Evolutionary conservation across 179 eudicot species (phyloP).

Genomic region (Silene coronaria): DNA sequence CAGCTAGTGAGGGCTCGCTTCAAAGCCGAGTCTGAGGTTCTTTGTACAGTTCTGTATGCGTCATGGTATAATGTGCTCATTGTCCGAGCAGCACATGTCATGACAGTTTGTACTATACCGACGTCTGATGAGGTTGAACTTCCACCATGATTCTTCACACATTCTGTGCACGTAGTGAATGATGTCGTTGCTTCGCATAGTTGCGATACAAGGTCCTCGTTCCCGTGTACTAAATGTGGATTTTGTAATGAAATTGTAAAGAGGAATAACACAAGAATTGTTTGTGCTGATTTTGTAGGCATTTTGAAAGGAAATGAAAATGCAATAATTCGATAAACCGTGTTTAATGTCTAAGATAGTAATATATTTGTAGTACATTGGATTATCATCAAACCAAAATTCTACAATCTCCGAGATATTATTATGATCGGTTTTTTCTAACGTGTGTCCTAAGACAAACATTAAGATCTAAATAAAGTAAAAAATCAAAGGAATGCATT

Average conservation of each 20-base stretch:
- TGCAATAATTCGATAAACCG: not conserved
- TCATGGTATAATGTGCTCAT: conserved; percentile 1
- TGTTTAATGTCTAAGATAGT: not conserved
- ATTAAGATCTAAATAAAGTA: no score
- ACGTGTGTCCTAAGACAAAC: no score
- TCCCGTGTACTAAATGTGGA: not conserved
- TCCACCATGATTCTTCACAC: not conserved
- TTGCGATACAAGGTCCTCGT: not conserved
- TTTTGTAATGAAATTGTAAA: not conserved
- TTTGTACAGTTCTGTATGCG: conserved; percentile 1
- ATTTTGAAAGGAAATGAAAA: not conserved
- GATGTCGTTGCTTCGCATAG: conserved; percentile 14
- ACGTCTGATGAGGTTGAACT: conserved; percentile 3
- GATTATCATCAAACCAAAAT: no score
- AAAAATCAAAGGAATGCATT: no score
- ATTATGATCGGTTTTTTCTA: no score
- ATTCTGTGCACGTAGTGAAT: not conserved
- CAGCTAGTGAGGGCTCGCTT: conserved; percentile 13
- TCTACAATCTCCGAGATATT: no score
- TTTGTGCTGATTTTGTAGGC: not conserved
- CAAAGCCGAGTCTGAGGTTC: not conserved
- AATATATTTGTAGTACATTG: no score
- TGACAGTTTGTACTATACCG: not conserved
- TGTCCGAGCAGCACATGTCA: conserved; percentile 11
- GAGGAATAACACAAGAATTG: not conserved